phyloP scores from a whole-genome alignment of 2,329 filamentous ascomycete species.

The Fusarium algeriense region DNA sequence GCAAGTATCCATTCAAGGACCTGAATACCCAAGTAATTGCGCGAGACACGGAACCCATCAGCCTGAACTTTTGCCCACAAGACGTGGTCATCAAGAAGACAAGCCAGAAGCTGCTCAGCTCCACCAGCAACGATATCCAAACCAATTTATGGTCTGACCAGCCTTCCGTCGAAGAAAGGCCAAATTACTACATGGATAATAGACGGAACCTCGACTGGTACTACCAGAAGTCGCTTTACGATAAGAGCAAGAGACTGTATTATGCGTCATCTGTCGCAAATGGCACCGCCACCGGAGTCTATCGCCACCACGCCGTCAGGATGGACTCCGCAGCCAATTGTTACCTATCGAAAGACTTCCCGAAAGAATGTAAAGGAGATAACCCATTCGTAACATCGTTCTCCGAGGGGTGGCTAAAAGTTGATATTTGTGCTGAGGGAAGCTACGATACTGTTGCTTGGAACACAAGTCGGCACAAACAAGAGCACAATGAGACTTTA shows the following conservation, averaged over 20 bases:
- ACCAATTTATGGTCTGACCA: constrained; percentile 5
- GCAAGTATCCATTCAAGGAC: neutral
- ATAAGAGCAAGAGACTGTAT: neutral
- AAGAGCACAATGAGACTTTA: constrained; percentile 13
- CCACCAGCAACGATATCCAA: neutral
- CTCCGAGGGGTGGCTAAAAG: neutral
- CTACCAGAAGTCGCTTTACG: neutral
- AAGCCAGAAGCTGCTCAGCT: neutral
- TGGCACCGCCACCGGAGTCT: constrained; percentile 8
- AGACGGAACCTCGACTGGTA: neutral
- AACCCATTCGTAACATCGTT: neutral
- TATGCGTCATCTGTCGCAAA: constrained; percentile 17
- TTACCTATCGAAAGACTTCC: neutral
- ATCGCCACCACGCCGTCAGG: constrained; percentile 11
- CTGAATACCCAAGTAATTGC: neutral
- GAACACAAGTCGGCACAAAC: constrained; percentile 17
- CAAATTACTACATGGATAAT: neutral
- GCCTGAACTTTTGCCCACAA: neutral
- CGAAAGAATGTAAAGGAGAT: neutral
- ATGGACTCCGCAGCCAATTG: constrained; percentile 23
- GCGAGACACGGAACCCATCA: constrained; percentile 10
- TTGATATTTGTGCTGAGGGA: constrained; percentile 20
- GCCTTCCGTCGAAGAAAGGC: too few relatives aligned
- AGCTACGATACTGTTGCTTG: constrained; percentile 2
- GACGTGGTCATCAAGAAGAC: constrained; percentile 1